Conservation (phyloP, 768 basidiomycete species). For the Serendipita sp. region DNA sequence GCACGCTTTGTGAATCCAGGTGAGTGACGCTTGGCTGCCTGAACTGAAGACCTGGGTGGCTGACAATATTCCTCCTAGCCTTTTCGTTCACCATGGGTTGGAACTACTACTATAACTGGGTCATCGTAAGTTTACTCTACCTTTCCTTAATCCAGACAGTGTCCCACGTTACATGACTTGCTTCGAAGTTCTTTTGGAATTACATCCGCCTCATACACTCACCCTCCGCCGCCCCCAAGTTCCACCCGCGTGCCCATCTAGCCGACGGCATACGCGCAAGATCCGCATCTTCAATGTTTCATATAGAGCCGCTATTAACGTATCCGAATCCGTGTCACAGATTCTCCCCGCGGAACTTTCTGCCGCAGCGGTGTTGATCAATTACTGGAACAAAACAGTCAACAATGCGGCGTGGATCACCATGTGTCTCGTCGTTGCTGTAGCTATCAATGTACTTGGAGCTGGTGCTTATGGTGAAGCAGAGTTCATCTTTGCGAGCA, state of each 20-base stretch:
- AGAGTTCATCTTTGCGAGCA: conserved; percentile 39
- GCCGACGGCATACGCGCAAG: too few species aligned
- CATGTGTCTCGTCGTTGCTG: conserved; percentile 56
- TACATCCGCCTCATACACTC: too few species aligned
- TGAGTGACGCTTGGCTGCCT: conserved; percentile 9
- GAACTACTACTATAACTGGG: conserved; percentile 36
- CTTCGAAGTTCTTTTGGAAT: too few species aligned
- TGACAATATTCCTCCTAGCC: conserved; percentile 20
- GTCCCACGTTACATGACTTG: too few species aligned
- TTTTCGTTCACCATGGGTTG: conserved; percentile 42
- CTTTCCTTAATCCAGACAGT: too few species aligned
- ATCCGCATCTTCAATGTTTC: too few species aligned
- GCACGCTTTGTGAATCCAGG: conserved; percentile 63
- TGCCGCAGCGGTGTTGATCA: conserved; percentile 60
- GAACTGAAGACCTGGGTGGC: conserved; percentile 7
- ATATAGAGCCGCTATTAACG: too few species aligned
- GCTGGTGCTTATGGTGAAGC: conserved; percentile 53
- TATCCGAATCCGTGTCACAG: background rate
- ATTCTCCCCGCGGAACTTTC: conserved; percentile 58
- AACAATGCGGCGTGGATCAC: conserved; percentile 65
- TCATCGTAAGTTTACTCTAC: conserved; percentile 11
- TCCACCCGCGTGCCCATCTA: too few species aligned
- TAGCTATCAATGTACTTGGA: conserved; percentile 61
- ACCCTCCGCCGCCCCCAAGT: too few species aligned
- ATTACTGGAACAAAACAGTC: conserved; percentile 49